Evolutionary conservation across 1,284 basidiomycete species (phyloP).

Genomic region (Irpex sp.): DNA sequence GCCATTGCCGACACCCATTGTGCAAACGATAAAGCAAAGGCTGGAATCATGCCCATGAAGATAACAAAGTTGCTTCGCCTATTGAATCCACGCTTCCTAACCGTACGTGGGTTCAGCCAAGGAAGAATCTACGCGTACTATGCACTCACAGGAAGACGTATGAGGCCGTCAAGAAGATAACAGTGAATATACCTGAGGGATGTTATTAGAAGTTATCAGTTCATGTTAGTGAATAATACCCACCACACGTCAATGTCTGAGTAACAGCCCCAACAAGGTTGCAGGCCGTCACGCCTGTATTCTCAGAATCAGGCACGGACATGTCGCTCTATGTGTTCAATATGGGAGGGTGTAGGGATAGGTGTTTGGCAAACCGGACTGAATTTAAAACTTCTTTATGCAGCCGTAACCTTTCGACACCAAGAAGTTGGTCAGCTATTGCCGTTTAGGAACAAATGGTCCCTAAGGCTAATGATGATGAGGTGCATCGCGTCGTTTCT

Average conservation of each 20-base stretch:
- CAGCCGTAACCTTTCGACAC: too few species aligned
- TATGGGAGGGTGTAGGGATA: too few species aligned
- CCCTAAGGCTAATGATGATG: background rate
- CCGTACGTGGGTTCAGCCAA: background rate
- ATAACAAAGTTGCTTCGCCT: background rate
- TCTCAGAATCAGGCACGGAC: too few species aligned
- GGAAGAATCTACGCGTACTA: background rate
- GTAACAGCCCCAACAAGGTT: background rate
- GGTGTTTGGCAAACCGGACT: too few species aligned
- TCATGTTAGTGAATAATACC: background rate
- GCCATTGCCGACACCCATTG: too few species aligned
- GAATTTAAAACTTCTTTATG: too few species aligned
- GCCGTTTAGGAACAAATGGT: background rate
- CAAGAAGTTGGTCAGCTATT: background rate
- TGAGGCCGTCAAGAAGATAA: background rate
- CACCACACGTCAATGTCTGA: background rate
- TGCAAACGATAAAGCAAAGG: background rate
- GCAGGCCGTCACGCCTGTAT: background rate
- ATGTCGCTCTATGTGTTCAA: too few species aligned
- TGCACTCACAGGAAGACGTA: background rate
- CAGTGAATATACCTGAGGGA: background rate
- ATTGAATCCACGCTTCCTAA: background rate
- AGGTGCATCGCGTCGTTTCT: background rate
- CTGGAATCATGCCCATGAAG: background rate
- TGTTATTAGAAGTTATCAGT: background rate